Percentiles rank a stretch among this genome's conserved stretches.
These are phyloP conservation scores for Vanilla planifolia DNA, from an alignment of 106 monocot genomes.

Conservation along the genomic window DNA sequence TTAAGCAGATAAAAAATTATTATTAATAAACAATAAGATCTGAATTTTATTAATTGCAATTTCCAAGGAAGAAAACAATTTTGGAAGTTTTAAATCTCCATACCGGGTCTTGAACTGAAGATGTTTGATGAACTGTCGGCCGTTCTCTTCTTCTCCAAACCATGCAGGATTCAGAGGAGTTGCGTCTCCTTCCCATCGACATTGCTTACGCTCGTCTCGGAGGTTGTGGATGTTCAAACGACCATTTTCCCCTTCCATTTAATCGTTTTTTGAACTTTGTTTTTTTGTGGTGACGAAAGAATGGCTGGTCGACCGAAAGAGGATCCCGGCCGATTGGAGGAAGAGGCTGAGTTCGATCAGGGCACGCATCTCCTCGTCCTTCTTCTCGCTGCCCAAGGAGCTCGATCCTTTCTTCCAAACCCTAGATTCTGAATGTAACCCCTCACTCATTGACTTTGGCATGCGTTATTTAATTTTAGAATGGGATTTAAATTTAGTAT, in stretches of 20 bases:
- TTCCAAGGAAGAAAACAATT: no score
- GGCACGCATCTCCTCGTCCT: slow-evolving; percentile 47
- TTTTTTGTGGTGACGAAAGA: slow-evolving; percentile 26
- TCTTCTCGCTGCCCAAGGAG: slow-evolving; percentile 58
- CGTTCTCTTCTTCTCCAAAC: background rate
- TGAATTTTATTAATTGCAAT: no score
- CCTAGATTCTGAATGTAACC: slow-evolving; percentile 69
- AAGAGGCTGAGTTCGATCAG: slow-evolving; percentile 50
- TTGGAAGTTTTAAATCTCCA: no score
- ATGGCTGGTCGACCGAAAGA: slow-evolving; percentile 97
- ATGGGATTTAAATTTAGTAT: no score
- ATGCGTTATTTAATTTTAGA: no score
- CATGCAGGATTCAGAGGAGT: slow-evolving; percentile 54
- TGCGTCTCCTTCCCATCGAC: slow-evolving; percentile 86
- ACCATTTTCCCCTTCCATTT: slow-evolving; percentile 2
- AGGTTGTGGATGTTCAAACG: slow-evolving; percentile 28
- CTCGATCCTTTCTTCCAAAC: slow-evolving; percentile 64
- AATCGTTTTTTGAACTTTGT: background rate
- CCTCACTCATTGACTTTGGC: no score
- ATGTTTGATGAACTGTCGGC: no score
- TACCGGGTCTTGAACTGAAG: no score
- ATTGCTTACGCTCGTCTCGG: slow-evolving; percentile 90
- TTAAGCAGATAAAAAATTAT: no score
- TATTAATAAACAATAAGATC: no score
- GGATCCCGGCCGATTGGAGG: slow-evolving; percentile 84